These are phyloP conservation scores for Steccherinum ochraceum DNA, from an alignment of 768 basidiomycete species.

Conservation along the genomic window DNA sequence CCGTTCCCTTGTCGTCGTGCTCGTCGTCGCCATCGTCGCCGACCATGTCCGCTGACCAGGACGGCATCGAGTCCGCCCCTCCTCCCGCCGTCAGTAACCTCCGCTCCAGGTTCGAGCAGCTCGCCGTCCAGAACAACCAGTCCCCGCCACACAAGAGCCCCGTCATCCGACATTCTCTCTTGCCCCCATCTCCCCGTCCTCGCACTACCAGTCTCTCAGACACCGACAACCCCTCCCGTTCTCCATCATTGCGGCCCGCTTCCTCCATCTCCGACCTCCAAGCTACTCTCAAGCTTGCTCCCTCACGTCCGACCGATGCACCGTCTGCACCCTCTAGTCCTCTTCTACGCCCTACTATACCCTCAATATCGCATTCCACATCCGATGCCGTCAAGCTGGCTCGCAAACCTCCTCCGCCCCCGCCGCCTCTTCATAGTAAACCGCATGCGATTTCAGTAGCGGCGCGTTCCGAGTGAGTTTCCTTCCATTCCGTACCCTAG, in stretches of 20 bases:
- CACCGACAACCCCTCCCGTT: conserved; percentile 18
- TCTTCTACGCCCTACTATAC: conserved; percentile 32
- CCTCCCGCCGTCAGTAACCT: conserved; percentile 63
- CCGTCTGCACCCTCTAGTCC: conserved; percentile 41
- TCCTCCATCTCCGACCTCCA: conserved; percentile 53
- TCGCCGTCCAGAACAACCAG: conserved; percentile 37
- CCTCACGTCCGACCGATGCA: conserved; percentile 54
- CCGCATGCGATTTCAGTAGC: background rate
- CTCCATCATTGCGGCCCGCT: conserved; percentile 37
- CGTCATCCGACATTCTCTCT: background rate
- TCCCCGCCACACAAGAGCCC: conserved; percentile 4
- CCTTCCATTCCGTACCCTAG: background rate
- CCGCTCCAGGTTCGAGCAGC: conserved; percentile 64
- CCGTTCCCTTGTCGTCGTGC: background rate
- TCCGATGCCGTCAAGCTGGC: conserved; percentile 1
- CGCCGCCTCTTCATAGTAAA: background rate
- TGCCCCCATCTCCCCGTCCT: conserved; percentile 26
- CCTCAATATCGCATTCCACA: background rate
- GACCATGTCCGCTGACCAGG: background rate
- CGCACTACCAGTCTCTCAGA: conserved; percentile 24
- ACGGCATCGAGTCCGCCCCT: conserved; percentile 42
- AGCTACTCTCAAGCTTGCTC: conserved; percentile 37
- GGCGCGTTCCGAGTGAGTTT: conserved; percentile 2
- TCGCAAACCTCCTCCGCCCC: conserved; percentile 11
- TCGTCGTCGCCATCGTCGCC: background rate